A percentile compares a stretch with the other conserved stretches of the same genome.
Evolutionary conservation across 1,139 yeast genomes (phyloP).

Genomic region (Candida sanyaensis): DNA sequence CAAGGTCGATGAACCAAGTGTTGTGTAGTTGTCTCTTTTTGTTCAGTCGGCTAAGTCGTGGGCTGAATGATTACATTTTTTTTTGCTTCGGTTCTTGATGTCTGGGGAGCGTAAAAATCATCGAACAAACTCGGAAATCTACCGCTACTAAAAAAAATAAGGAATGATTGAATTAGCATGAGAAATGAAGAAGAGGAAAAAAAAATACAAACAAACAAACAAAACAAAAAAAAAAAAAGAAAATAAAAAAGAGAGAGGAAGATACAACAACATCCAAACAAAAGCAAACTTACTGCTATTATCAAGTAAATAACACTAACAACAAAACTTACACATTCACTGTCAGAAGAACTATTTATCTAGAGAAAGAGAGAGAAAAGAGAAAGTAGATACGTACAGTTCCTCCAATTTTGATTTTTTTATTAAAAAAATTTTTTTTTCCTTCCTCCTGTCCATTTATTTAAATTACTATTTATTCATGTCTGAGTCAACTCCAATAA

Average conservation of each 20-base stretch:
- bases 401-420: not conserved
- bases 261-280: not conserved
- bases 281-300: not conserved
- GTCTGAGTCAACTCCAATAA: conserved; percentile 37
- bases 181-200: not conserved
- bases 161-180: not conserved
- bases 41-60: too few relatives aligned
- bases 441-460: not conserved
- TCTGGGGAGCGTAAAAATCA: too few relatives aligned
- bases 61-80: too few relatives aligned
- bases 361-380: not conserved
- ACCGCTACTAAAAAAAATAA: not conserved
- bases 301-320: not conserved
- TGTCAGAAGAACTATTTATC: too few relatives aligned
- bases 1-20: too few relatives aligned
- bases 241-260: not conserved
- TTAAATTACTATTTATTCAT: conserved; percentile 12
- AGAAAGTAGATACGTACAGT: not conserved
- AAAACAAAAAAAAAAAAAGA: not conserved
- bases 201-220: not conserved
- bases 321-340: not conserved
- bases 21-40: too few relatives aligned
- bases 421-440: not conserved
- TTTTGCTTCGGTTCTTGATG: too few relatives aligned
- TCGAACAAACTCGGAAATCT: not conserved